Percentiles rank a stretch among this genome's conserved stretches.
phyloP scores from a whole-genome alignment of 2,329 filamentous ascomycete genomes.

The Trichoderma koningii region DNA sequence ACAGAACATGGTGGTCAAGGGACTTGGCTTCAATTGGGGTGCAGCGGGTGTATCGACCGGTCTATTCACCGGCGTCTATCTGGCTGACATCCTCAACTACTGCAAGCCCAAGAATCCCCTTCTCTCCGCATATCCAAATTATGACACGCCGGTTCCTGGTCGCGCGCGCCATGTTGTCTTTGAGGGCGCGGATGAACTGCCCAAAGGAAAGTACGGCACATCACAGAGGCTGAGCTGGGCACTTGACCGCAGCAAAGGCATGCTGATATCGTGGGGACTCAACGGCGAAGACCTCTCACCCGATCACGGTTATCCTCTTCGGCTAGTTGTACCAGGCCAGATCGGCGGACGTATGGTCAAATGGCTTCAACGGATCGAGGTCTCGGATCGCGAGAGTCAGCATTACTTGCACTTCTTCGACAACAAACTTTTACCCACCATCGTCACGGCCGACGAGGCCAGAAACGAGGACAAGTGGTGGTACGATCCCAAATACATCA shows the following conservation, averaged over 20 bases:
- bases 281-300: constrained; percentile 79
- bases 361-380: constrained; percentile 80
- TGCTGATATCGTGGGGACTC: constrained; percentile 89
- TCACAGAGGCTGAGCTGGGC: constrained; percentile 12
- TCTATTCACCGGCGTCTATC: constrained; percentile 77
- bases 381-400: constrained; percentile 77
- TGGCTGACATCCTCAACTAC: constrained; percentile 70
- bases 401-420: constrained; percentile 96
- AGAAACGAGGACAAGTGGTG: constrained; percentile 74
- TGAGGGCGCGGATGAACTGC: constrained; percentile 84
- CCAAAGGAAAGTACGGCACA: constrained; percentile 71
- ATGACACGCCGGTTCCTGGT: constrained; percentile 34
- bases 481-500: constrained; percentile 88
- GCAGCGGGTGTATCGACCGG: constrained; percentile 84
- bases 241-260: constrained; percentile 75
- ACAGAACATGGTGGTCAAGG: constrained; percentile 87
- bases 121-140: not conserved
- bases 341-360: constrained; percentile 93
- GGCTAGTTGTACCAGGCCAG: constrained; percentile 83
- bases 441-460: constrained; percentile 78
- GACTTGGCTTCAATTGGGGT: constrained; percentile 94
- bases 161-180: constrained; percentile 84
- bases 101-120: constrained; percentile 61
- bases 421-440: constrained; percentile 85
- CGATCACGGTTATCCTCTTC: constrained; percentile 82